phyloP scores from a whole-genome alignment of 2,329 filamentous ascomycete species.

The Diaporthe capsici region DNA sequence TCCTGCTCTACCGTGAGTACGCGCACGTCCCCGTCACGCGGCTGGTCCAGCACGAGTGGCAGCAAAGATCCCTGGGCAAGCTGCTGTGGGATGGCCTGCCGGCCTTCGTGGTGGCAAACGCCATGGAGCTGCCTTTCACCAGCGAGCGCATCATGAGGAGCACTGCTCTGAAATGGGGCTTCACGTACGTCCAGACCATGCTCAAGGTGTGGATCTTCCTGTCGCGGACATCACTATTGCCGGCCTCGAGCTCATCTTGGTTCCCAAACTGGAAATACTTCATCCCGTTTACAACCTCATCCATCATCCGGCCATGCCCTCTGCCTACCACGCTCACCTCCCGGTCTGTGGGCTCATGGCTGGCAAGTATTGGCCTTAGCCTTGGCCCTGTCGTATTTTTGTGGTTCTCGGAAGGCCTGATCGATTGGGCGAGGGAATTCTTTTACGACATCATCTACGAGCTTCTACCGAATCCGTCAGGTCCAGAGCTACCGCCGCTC shows the following conservation, averaged over 20 bases:
- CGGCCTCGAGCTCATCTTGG: constrained; percentile 53
- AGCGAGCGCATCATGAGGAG: constrained; percentile 24
- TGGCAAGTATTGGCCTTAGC: constrained; percentile 57
- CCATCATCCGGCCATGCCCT: constrained; percentile 64
- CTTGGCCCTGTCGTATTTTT: constrained; percentile 63
- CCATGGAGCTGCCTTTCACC: constrained; percentile 35
- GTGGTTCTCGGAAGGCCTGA: constrained; percentile 50
- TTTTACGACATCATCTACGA: constrained; percentile 34
- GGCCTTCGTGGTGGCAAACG: constrained; percentile 53
- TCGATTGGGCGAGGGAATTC: constrained; percentile 42
- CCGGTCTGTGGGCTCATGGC: constrained; percentile 59
- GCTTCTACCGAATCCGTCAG: constrained; percentile 35
- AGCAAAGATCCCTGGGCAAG: constrained; percentile 50
- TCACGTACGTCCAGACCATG: constrained; percentile 60
- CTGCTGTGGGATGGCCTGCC: constrained; percentile 58
- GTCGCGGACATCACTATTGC: constrained; percentile 64
- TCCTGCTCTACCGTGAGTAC: constrained; percentile 68
- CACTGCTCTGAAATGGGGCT: constrained; percentile 37
- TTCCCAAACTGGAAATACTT: constrained; percentile 66
- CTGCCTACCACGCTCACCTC: constrained; percentile 55
- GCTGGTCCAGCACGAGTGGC: constrained; percentile 54
- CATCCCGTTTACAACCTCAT: constrained; percentile 66
- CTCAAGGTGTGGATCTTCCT: constrained; percentile 67
- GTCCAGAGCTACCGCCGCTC: constrained; percentile 13
- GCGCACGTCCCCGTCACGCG: constrained; percentile 64